Evolutionary conservation across 2,329 filamentous ascomycete genomes (phyloP), one percentile per base, ranked within the genome.

Genomic region (Pseudocercospora ulei): DNA sequence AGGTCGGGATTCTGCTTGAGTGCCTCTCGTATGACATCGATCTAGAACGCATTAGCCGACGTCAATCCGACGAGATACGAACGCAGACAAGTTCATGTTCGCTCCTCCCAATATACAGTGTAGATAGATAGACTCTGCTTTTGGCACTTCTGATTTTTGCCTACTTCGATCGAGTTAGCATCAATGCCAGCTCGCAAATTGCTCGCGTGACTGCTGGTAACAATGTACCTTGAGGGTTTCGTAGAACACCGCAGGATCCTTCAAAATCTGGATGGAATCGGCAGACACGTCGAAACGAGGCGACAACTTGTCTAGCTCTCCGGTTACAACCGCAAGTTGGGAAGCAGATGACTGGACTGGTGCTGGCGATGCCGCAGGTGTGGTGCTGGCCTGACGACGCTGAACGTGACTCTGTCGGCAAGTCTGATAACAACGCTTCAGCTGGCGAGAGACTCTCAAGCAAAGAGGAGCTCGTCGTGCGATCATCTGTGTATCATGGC

Each of bases 51-150:
- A 19, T 38, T 36, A 41, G 35, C 18, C 14, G 9, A 35, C 5
- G 17, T 18, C 18, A 13, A 19, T 3, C 3, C 9, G 7, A 26
- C 43, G 18, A 8, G 5, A 18, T 17, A 11, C 37, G 43, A 37
- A 19, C 7, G 41, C 66, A 37, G 65, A 79, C 76, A 56, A 98
- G 71, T 53, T 96, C 90, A 62, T 80, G 72, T 63, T 98, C 90
- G 1, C 82, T 82, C 61, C 88, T 93, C 47, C 90, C 90, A 58
- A 98, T 90, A 60, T 98, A 98, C 36, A 98, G 67, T 0, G 90
- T 98, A n/a, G 87, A 93, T 34, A 98, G 67, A 59, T 92, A 98
- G 50, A 98, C 80, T 43, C 83, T 75, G 36, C 66, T 71, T 60
- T 84, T 76, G 6, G 90, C 90, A 47, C 72, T 74, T 36, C 73